Conservation (phyloP, 371 early-diverging fungal species). For the Mortierella polycephala region DNA sequence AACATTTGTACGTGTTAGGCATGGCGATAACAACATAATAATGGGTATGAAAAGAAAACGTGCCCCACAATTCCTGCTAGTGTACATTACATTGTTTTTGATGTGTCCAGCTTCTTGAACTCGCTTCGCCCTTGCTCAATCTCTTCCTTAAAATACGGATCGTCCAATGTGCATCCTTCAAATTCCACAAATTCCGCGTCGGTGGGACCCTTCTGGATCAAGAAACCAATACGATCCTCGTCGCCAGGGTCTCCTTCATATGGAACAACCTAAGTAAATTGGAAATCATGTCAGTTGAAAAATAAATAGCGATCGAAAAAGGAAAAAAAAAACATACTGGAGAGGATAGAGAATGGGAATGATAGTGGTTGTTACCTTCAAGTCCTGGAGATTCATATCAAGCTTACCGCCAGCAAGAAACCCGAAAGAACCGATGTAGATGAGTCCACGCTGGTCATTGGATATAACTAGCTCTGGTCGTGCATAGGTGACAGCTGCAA, state of each 20-base stretch:
- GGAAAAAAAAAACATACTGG: not conserved
- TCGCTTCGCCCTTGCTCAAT: constrained; percentile 26
- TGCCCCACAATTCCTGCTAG: not conserved
- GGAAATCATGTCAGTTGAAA: not conserved
- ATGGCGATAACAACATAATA: not conserved
- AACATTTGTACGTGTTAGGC: not conserved
- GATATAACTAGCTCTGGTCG: constrained; percentile 57
- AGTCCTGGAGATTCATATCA: constrained; percentile 52
- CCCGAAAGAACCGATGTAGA: constrained; percentile 62
- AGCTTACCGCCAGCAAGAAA: constrained; percentile 62
- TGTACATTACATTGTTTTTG: constrained; percentile 20
- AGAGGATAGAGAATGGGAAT: not conserved
- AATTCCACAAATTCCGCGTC: constrained; percentile 34
- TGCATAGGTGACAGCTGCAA: constrained; percentile 28
- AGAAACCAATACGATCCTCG: constrained; percentile 41
- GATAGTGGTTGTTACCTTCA: constrained; percentile 50
- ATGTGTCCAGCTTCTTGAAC: constrained; percentile 19
- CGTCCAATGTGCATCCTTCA: constrained; percentile 45
- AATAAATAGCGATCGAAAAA: not conserved
- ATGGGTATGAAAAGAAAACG: not conserved
- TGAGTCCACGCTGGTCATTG: constrained; percentile 56
- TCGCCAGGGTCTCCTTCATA: constrained; percentile 21
- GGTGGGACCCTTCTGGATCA: constrained; percentile 30
- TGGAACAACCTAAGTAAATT: constrained; percentile 15
- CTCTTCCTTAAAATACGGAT: constrained; percentile 31